These are phyloP conservation scores for Raffaelea ambrosiae DNA, from an alignment of 2,329 filamentous ascomycete species.

Conservation along the genomic window DNA sequence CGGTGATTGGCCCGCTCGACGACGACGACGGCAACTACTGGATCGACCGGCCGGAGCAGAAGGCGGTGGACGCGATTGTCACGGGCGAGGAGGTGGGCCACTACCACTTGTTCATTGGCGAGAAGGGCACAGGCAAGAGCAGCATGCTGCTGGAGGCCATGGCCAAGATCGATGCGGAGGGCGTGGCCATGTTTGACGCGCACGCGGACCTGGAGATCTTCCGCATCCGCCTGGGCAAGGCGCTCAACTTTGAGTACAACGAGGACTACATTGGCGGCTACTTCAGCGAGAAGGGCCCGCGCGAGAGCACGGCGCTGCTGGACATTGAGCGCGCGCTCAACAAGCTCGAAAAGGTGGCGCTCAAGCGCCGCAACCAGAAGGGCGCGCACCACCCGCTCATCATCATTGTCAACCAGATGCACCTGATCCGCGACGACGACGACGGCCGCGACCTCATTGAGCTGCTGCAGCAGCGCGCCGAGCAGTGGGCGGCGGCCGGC, in stretches of 20 bases:
- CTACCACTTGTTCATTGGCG: constrained; percentile 86
- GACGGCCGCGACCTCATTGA: constrained; percentile 91
- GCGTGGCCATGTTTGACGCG: constrained; percentile 91
- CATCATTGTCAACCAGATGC: constrained; percentile 91
- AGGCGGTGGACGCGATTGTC: constrained; percentile 73
- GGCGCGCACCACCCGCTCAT: constrained; percentile 57
- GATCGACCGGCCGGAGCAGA: constrained; percentile 78
- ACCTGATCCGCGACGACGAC: constrained; percentile 83
- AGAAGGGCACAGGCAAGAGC: constrained; percentile 94
- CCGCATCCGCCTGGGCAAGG: constrained; percentile 83
- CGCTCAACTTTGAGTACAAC: constrained; percentile 91
- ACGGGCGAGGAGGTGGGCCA: constrained; percentile 64
- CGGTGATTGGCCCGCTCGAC: constrained; percentile 9
- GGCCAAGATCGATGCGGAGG: constrained; percentile 82
- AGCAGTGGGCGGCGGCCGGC: constrained; percentile 90
- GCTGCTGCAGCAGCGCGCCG: constrained; percentile 87
- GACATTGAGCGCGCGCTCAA: constrained; percentile 97
- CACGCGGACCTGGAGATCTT: constrained; percentile 95
- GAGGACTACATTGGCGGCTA: constrained; percentile 97
- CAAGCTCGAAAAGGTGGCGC: constrained; percentile 92
- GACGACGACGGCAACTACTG: constrained; percentile 48
- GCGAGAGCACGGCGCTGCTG: constrained; percentile 83
- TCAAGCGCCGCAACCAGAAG: constrained; percentile 55
- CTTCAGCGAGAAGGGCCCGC: constrained; percentile 86
- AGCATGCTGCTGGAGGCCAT: constrained; percentile 95